phyloP scores from a whole-genome alignment of 345 rosid species.

The Passiflora organensis region DNA sequence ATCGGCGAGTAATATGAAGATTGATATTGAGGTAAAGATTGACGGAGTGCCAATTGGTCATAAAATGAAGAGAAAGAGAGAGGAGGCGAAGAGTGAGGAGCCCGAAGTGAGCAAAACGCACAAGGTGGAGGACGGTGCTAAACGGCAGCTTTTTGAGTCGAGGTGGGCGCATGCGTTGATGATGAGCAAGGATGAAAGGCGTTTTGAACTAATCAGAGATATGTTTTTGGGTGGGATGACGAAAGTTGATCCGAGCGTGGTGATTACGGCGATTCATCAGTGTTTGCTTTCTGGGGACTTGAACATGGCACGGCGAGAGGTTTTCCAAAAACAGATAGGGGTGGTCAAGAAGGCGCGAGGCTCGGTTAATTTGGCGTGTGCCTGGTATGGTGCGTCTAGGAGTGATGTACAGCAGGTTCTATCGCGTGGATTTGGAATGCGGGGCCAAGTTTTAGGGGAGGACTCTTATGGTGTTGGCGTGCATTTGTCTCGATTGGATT shows the following conservation, averaged over 20 bases:
- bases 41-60: neutral
- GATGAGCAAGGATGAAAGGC: slow-evolving; percentile 20
- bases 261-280: slow-evolving; percentile 33
- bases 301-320: slow-evolving; percentile 29
- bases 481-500: slow-evolving; percentile 33
- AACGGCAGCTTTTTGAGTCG: slow-evolving; percentile 18
- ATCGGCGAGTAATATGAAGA: neutral
- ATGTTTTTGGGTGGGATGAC: slow-evolving; percentile 26
- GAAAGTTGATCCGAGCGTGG: slow-evolving; percentile 15
- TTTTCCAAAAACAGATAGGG: slow-evolving; percentile 31
- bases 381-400: slow-evolving; percentile 41
- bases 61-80: slow-evolving; percentile 31
- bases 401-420: slow-evolving; percentile 23
- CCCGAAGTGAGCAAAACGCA: slow-evolving; percentile 28
- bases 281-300: slow-evolving; percentile 14
- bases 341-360: slow-evolving; percentile 24
- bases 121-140: slow-evolving; percentile 12
- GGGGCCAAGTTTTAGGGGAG: slow-evolving; percentile 11
- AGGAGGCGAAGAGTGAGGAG: slow-evolving; percentile 13
- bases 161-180: slow-evolving; percentile 30
- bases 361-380: slow-evolving; percentile 25
- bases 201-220: slow-evolving; percentile 17
- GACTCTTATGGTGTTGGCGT: slow-evolving; percentile 35
- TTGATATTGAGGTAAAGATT: slow-evolving; percentile 18
- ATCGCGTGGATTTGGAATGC: slow-evolving; percentile 38